phyloP scores from a whole-genome alignment of 1,284 basidiomycete genomes.

The Xerocomus minutiporus region DNA sequence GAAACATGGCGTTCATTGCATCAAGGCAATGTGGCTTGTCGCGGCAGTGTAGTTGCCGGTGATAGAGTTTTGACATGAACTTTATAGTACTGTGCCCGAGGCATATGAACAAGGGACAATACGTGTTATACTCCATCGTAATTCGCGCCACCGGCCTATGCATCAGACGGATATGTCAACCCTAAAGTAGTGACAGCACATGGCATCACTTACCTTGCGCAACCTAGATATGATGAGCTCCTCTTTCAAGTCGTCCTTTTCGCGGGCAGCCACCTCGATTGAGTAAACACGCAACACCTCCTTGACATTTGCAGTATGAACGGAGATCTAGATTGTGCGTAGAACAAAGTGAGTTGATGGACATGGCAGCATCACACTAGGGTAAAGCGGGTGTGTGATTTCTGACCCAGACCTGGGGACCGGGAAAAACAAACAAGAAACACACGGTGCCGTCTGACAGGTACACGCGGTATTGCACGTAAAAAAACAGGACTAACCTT shows the following conservation, averaged over 20 bases:
- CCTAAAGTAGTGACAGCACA: constrained; percentile 7
- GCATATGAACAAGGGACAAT: constrained; percentile 13
- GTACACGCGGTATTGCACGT: constrained; percentile 22
- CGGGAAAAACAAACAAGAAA: constrained; percentile 4
- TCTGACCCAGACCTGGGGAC: neutral
- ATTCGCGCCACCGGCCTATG: constrained; percentile 73
- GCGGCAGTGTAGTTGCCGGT: constrained; percentile 13
- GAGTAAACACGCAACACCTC: constrained; percentile 72
- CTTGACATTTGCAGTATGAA: constrained; percentile 85
- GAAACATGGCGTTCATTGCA: too few species aligned
- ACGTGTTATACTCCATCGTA: constrained; percentile 67
- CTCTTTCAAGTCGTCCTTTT: constrained; percentile 78
- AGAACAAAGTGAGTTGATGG: constrained; percentile 16
- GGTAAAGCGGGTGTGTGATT: constrained; percentile 27
- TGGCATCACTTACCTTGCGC: constrained; percentile 57
- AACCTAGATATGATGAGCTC: constrained; percentile 69
- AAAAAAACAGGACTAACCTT: constrained; percentile 54
- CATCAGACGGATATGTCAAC: constrained; percentile 9
- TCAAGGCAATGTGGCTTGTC: too few species aligned
- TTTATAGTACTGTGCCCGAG: constrained; percentile 13
- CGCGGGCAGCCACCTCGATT: constrained; percentile 79
- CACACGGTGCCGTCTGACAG: constrained; percentile 6
- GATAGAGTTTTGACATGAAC: constrained; percentile 15
- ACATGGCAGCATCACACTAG: constrained; percentile 1
- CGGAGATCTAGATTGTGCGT: constrained; percentile 63